Evolutionary conservation across 1,284 basidiomycete species (phyloP).

Genomic region (Leccinum pachyderme): DNA sequence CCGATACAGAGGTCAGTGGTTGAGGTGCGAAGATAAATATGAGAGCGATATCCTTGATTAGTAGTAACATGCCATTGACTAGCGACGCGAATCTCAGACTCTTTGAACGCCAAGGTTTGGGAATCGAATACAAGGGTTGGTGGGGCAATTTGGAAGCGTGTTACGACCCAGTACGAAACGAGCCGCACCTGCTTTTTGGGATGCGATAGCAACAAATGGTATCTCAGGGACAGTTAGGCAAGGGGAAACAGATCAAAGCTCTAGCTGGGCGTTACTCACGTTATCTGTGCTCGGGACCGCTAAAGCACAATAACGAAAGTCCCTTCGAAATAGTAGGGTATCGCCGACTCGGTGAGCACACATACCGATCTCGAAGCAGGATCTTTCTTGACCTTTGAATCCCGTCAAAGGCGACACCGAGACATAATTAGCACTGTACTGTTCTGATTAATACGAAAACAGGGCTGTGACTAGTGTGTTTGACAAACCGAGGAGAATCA

Average conservation of each 20-base stretch:
- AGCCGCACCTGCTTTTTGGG: conserved; percentile 26
- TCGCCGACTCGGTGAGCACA: neutral
- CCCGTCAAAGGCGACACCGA: conserved; percentile 51
- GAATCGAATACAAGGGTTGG: conserved; percentile 6
- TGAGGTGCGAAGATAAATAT: conserved; percentile 57
- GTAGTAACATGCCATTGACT: conserved; percentile 38
- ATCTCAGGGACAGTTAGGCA: conserved; percentile 15
- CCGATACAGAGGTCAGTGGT: conserved; percentile 49
- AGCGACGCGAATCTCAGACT: conserved; percentile 51
- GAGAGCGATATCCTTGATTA: conserved; percentile 60
- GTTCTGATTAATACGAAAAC: conserved; percentile 51
- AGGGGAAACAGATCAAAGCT: conserved; percentile 19
- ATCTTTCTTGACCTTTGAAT: conserved; percentile 29
- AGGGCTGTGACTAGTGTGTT: conserved; percentile 30
- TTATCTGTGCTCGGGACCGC: conserved; percentile 45
- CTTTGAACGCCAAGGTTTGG: conserved; percentile 7
- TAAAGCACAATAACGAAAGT: conserved; percentile 51
- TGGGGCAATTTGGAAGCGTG: conserved; percentile 7
- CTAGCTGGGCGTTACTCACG: conserved; percentile 13
- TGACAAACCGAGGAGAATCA: conserved; percentile 25
- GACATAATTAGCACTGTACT: conserved; percentile 50
- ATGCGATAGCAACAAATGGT: conserved; percentile 15
- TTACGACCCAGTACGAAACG: conserved; percentile 53
- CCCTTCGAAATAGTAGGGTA: conserved; percentile 46
- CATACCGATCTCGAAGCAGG: conserved; percentile 41